These are phyloP conservation scores for Chalciporus chontae DNA, from an alignment of 768 basidiomycete species.

Conservation along the genomic window DNA sequence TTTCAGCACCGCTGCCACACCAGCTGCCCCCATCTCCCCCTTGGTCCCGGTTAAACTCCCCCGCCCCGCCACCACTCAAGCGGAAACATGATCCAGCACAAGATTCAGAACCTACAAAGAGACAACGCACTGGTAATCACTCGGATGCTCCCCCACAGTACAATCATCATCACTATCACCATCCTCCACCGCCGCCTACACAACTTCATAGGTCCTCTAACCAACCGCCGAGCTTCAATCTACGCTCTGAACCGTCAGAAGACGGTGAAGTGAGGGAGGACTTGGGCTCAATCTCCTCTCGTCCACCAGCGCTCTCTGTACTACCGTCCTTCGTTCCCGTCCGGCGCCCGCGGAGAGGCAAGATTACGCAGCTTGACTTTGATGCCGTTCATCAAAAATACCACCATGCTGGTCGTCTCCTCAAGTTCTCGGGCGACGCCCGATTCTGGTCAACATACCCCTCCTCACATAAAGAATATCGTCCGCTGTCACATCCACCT, in stretches of 20 bases:
- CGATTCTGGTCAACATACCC: constrained; percentile 75
- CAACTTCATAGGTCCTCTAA: constrained; percentile 20
- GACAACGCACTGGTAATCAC: constrained; percentile 26
- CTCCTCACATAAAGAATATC: constrained; percentile 59
- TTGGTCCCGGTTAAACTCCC: constrained; percentile 41
- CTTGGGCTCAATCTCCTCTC: constrained; percentile 16
- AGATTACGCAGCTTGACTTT: constrained; percentile 43
- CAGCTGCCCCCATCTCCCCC: constrained; percentile 46
- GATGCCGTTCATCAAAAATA: constrained; percentile 68
- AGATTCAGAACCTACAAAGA: constrained; percentile 29
- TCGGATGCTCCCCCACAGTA: constrained; percentile 27
- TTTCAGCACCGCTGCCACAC: constrained; percentile 39
- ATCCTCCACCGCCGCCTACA: constrained; percentile 19
- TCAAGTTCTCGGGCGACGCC: constrained; percentile 82
- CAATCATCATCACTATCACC: constrained; percentile 28
- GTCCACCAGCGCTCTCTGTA: constrained; percentile 28
- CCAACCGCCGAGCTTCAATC: constrained; percentile 19
- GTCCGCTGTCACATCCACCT: constrained; percentile 61
- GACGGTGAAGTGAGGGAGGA: constrained; percentile 49
- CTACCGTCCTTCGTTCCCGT: constrained; percentile 48
- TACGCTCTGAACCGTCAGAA: constrained; percentile 41
- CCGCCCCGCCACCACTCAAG: constrained; percentile 33
- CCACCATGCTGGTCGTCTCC: constrained; percentile 62
- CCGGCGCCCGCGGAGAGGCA: constrained; percentile 64
- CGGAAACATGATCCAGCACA: constrained; percentile 33